phyloP scores from a whole-genome alignment of 2,329 filamentous ascomycete genomes.

The Bisporella sp. region DNA sequence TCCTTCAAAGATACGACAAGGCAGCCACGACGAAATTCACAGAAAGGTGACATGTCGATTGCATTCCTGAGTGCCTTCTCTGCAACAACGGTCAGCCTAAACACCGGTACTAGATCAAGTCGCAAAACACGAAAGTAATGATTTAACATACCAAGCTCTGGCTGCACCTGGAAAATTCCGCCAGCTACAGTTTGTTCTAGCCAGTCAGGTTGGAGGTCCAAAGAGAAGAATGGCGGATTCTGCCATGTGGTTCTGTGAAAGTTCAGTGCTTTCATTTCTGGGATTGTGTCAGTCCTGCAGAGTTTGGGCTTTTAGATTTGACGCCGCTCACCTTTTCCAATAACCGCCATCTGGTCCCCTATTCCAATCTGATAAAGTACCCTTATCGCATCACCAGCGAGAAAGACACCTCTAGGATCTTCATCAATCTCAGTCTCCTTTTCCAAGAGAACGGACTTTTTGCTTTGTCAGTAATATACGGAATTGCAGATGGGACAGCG shows the following conservation, averaged over 20 bases:
- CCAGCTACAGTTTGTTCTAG: constrained; percentile 2
- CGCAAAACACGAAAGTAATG: too few relatives aligned
- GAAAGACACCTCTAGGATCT: constrained; percentile 5
- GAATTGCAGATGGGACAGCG: background rate
- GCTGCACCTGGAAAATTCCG: constrained; percentile 4
- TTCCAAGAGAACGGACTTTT: constrained; percentile 6
- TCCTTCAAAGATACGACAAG: background rate
- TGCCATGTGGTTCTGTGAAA: constrained; percentile 3
- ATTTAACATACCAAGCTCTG: constrained; percentile 2
- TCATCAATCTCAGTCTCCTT: constrained; percentile 5
- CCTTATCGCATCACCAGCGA: constrained; percentile 8
- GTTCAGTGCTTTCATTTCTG: constrained; percentile 2
- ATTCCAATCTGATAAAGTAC: constrained; percentile 7
- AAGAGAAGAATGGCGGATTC: background rate
- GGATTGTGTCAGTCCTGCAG: background rate
- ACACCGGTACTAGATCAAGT: background rate
- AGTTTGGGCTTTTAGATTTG: too few relatives aligned
- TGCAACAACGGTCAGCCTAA: background rate
- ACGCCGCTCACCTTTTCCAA: background rate
- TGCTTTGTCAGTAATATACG: background rate
- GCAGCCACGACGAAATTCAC: background rate
- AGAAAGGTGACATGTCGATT: background rate
- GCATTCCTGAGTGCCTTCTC: background rate
- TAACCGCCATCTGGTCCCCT: background rate
- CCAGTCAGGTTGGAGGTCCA: constrained; percentile 1